Base-by-base conservation (phyloP, 768 basidiomycete species). In the Hypsizygus marmoreus region DNA sequence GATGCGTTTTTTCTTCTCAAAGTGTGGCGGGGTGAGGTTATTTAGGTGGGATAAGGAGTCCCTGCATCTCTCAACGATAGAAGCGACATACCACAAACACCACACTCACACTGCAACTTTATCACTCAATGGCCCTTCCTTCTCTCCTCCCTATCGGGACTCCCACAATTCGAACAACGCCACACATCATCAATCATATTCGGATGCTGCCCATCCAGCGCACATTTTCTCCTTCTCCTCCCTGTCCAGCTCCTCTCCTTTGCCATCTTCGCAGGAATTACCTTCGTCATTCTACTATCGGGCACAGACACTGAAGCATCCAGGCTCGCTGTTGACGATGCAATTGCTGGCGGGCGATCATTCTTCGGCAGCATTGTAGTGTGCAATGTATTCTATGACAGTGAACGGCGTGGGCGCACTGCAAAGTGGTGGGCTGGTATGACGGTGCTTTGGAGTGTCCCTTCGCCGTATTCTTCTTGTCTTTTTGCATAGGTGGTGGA, bases 111-210 rank as follows among this genome's bases (percentile, higher is more conserved):
- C 64, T n/a, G n/a, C n/a, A n/a, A n/a, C n/a, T n/a, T 92, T 92
- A 59, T 90, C 85, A 6, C 94, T 93, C 36, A 92, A 70, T 1
- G 91, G 93, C n/a, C 95, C 93, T 58, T 95, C 94, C 54, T 92
- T 75, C 50, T 91, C 72, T 2, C 93, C 93, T 31, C n/a, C n/a
- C 70, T 81, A 60, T 91, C 92, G 0, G 94, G 94, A 61, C 89
- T 88, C 4, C 94, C 94, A 57, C 91, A 97, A 59, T 93, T 95
- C 14, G 91, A 92, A 61, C 94, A 97, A 68, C 92, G 91, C 94
- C 94, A 97, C 4, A 89, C 76, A 1, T 89, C 91, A 54, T 93
- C 73, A 60, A 93, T 86, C 56, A 80, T 74, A 61, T 91, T 89
- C 29, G 84, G 75, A 57, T 89, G 89, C 59, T 90, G 88, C 6